Conservation (phyloP, 176 grass and related monocot species). For the Elymus sibiricus region DNA sequence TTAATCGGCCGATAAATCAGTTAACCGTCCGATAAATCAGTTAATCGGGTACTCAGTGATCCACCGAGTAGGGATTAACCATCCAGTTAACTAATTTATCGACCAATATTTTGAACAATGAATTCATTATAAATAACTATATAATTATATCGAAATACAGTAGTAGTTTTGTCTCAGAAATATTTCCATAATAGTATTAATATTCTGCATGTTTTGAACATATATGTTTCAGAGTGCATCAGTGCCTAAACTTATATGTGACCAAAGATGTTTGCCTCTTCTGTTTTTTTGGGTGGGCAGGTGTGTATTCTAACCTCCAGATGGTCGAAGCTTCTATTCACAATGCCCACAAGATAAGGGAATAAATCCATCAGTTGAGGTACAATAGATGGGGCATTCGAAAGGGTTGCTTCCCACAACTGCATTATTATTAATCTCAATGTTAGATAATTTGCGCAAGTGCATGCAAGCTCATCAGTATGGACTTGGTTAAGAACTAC, state of each 20-base stretch:
- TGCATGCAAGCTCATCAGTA: background rate
- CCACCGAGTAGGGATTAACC: too few relatives aligned
- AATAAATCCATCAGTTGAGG: constrained; percentile 93
- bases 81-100: too few relatives aligned
- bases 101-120: too few relatives aligned
- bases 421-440: constrained; percentile 41
- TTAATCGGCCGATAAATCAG: too few relatives aligned
- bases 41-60: too few relatives aligned
- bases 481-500: constrained; percentile 25
- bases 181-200: background rate
- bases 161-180: background rate
- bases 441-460: constrained; percentile 15
- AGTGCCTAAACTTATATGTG: background rate
- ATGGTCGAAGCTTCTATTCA: constrained; percentile 93
- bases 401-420: constrained; percentile 93
- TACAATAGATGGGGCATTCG: constrained; percentile 78
- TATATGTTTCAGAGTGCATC: background rate
- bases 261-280: background rate
- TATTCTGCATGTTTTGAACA: constrained; percentile 1
- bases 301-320: constrained; percentile 61
- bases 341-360: constrained; percentile 72
- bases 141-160: background rate
- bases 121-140: background rate
- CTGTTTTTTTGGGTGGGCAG: background rate
- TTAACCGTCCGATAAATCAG: too few relatives aligned